Evolutionary conservation across 2,329 filamentous ascomycete species (phyloP).

Genomic region (Ophioceras dolichostomum): DNA sequence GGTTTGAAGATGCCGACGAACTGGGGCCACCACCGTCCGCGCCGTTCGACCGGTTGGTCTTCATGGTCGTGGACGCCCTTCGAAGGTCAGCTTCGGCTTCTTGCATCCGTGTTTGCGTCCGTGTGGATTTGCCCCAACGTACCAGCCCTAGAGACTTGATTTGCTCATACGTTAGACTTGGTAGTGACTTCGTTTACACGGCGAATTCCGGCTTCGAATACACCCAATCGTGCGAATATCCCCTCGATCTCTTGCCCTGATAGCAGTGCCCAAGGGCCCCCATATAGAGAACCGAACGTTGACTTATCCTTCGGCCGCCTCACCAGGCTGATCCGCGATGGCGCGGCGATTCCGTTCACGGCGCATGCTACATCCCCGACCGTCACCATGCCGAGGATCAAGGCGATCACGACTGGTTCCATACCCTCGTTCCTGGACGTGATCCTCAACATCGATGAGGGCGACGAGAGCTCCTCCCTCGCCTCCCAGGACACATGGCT

Average conservation of each 20-base stretch:
- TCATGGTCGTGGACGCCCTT: constrained; percentile 96
- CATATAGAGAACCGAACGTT: too few species aligned
- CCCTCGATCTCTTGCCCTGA: too few species aligned
- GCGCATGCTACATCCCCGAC: constrained; percentile 94
- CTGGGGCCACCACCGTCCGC: constrained; percentile 44
- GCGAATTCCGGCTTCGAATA: constrained; percentile 70
- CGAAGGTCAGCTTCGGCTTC: constrained; percentile 48
- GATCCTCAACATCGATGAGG: constrained; percentile 92
- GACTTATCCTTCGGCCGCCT: too few species aligned
- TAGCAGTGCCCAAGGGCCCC: too few species aligned
- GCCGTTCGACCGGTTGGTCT: constrained; percentile 80
- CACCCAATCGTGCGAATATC: constrained; percentile 62
- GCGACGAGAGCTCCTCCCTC: constrained; percentile 79
- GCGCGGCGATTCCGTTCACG: constrained; percentile 82
- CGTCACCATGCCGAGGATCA: constrained; percentile 95
- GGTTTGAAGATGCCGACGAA: constrained; percentile 42
- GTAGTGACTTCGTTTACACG: constrained; percentile 85
- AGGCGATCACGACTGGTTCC: constrained; percentile 93
- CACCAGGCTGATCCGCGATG: constrained; percentile 74
- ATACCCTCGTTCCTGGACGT: constrained; percentile 97
- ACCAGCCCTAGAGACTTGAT: too few species aligned
- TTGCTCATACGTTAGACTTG: too few species aligned
- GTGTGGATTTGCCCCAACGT: too few species aligned
- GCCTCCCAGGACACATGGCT: constrained; percentile 91
- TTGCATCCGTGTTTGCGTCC: neutral